Evolutionary conservation across 352 stramenopile species (phyloP), one percentile per base, ranked within the genome.

Genomic region (Pelagophyceae sp.): DNA sequence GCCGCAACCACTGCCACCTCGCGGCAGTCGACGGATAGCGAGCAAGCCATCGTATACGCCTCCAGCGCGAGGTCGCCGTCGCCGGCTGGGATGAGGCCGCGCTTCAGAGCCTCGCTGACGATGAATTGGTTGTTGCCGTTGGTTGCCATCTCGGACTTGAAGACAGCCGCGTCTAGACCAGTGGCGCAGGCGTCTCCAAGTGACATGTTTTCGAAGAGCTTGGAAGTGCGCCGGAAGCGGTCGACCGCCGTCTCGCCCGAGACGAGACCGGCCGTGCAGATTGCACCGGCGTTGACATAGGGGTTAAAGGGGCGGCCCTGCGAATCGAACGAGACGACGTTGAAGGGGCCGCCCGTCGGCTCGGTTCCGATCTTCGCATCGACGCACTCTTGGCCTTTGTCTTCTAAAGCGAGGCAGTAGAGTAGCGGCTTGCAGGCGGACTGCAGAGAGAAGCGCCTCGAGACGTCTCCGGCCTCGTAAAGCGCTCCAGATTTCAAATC

Each of bases 121-220:
- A 87, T 74, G n/a, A 78, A 82, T 75, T 79, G 80, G 77, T 87
- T 87, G 35, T 82, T 78, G 74, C 83, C 82, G 0, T 81, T 81
- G 17, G 82, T 85, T 25, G 76, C 78, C 61, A 77, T 72, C 78
- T 87, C 83, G 23, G 75, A 84, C 25, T 84, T 72, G 74, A 79
- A 87, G 45, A 54, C 45, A 11, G 11, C 45, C 27, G 81, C 83
- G 45, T 79, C 71, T n/a, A 83, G 77, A 15, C 76, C 79, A 79
- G 85, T 85, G 27, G 79, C 81, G 38, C 76, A 54, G 20, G 32
- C 32, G 72, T 83, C 79, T 27, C 79, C 70, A 17, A 81, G 81
- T 38, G 78, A 80, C 54, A 87, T 54, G 61, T 85, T 72, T 19
- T 78, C 65, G 79, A 80, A 84, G 15, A 77, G 74, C n/a, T 77